These are phyloP conservation scores for Falciphora oryzae DNA, from an alignment of 2,329 filamentous ascomycete species.

Conservation along the genomic window DNA sequence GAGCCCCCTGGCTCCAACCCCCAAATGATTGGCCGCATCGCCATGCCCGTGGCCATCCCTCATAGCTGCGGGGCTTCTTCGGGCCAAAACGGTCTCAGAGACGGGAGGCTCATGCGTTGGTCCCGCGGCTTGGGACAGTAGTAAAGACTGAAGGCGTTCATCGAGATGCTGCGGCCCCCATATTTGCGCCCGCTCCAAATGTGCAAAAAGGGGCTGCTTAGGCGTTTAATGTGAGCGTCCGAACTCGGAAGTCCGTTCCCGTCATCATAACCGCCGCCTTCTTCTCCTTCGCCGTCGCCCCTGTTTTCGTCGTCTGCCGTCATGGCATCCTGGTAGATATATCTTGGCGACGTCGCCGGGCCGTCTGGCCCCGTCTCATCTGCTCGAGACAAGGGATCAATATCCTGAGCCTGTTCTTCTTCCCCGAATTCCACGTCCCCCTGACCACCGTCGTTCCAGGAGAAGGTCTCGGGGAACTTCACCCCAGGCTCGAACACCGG, in stretches of 20 bases:
- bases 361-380: neutral
- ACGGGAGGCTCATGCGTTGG: slow-evolving; percentile 29
- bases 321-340: no score
- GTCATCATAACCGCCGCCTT: neutral
- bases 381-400: neutral
- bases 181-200: neutral
- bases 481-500: slow-evolving; percentile 27
- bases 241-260: no score
- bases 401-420: neutral
- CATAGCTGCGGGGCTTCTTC: slow-evolving; percentile 11
- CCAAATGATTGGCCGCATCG: no score
- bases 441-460: neutral
- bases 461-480: slow-evolving; percentile 1
- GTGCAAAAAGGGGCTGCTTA: neutral
- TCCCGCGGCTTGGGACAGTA: slow-evolving; percentile 12
- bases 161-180: neutral
- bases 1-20: no score
- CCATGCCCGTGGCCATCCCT: slow-evolving; percentile 1
- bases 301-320: neutral
- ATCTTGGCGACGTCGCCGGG: neutral
- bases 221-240: neutral
- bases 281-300: neutral
- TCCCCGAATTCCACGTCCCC: neutral
- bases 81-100: slow-evolving; percentile 23
- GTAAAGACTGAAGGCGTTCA: neutral